Conservation (phyloP, 345 rosid genomes). For the Garcia nutans region DNA sequence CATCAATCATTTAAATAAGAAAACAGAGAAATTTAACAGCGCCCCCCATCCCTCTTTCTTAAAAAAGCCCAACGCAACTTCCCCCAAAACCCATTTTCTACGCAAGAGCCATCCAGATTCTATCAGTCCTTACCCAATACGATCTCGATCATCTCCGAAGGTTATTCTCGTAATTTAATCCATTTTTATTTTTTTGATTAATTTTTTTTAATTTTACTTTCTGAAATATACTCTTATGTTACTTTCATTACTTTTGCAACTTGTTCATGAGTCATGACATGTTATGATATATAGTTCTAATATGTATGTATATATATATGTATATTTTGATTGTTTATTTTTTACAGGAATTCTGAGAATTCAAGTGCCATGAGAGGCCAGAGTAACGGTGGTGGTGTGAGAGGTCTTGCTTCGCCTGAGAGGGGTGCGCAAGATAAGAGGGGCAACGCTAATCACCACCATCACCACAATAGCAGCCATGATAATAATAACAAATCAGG, state of each 20-base stretch:
- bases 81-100: constrained; percentile 8
- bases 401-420: constrained; percentile 53
- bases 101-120: constrained; percentile 26
- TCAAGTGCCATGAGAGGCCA: constrained; percentile 64
- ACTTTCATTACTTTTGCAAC: background rate
- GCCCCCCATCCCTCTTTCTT: background rate
- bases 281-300: background rate
- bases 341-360: constrained; percentile 57
- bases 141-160: constrained; percentile 30
- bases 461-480: constrained; percentile 14
- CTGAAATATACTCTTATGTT: background rate
- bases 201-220: constrained; percentile 11
- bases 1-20: background rate
- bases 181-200: background rate
- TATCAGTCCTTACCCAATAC: constrained; percentile 17
- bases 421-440: constrained; percentile 54
- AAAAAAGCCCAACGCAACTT: constrained; percentile 6
- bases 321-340: background rate
- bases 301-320: too few species aligned
- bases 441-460: constrained; percentile 15
- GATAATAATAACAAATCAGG: constrained; percentile 42
- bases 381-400: constrained; percentile 48
- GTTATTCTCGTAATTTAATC: constrained; percentile 39
- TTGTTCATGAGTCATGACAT: background rate
- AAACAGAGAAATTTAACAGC: background rate